Percentiles rank a stretch among this genome's conserved stretches.
Evolutionary conservation across 805 yeast species (phyloP).

Genomic region (Wickerhamiella dianesei): DNA sequence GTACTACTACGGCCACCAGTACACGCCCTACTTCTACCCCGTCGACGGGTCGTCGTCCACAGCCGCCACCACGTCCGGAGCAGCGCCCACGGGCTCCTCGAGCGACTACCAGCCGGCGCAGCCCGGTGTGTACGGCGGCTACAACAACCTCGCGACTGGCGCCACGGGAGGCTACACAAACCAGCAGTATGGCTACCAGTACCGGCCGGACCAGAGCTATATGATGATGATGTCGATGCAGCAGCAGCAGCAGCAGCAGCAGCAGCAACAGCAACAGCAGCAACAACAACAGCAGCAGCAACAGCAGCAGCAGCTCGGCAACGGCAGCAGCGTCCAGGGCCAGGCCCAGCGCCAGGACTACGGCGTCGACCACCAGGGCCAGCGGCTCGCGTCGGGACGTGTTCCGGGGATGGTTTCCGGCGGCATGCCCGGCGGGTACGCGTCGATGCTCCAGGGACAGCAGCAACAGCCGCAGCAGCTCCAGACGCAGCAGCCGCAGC

Average conservation of each 20-base stretch:
- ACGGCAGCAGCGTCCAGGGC: neutral
- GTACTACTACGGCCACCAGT: slow-evolving; percentile 16
- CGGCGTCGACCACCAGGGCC: neutral
- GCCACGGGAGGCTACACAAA: neutral
- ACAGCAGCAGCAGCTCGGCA: slow-evolving; percentile 3
- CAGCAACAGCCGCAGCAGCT: slow-evolving; percentile 4
- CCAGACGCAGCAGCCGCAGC: slow-evolving; percentile 5
- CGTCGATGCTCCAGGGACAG: neutral
- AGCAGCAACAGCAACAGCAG: slow-evolving; percentile 5
- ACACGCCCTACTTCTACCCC: slow-evolving; percentile 12
- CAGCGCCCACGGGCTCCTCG: slow-evolving; percentile 2
- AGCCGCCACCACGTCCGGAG: slow-evolving; percentile 2
- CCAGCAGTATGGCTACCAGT: neutral
- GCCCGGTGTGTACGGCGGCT: slow-evolving; percentile 2
- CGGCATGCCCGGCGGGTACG: neutral
- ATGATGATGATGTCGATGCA: slow-evolving; percentile 5
- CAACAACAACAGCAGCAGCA: slow-evolving; percentile 10
- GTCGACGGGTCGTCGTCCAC: slow-evolving; percentile 2
- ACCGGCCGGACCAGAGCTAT: neutral
- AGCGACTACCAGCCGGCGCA: neutral
- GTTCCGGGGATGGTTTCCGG: neutral
- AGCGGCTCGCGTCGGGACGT: neutral
- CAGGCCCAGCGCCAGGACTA: neutral
- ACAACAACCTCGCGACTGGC: neutral
- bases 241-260: slow-evolving; percentile 11